Evolutionary conservation across 2,329 filamentous ascomycete genomes (phyloP), one percentile per base, ranked within the genome.

Genomic region (Moelleriella libera): DNA sequence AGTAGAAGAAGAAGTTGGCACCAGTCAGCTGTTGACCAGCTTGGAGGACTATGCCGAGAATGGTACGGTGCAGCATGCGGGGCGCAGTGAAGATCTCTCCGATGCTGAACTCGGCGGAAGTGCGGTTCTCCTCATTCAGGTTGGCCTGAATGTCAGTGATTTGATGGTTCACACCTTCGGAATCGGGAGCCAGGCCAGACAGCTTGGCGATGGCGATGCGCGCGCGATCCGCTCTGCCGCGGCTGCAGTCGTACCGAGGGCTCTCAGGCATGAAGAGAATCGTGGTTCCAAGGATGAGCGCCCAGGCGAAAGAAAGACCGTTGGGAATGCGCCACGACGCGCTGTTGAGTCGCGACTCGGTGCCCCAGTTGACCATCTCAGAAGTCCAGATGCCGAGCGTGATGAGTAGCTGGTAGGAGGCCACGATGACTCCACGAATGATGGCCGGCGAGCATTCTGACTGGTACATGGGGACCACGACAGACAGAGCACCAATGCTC

Each of bases 1-100:
- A 84, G 61, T 78, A 78, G 61, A 83, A 82, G 67, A 79, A 82
- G 63, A 78, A 83, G 63, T 82, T 82, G 49, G 75, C 78, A 32
- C 82, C 82, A 1, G 80, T 83, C 2, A 85, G 67, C 57, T 85
- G 82, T 60, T 85, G 80, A 5, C 80, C 74, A 41, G 77, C 74
- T 61, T 83, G 78, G 2, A 85, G 70, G 4, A 68, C 58, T 37
- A 84, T 73, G 40, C 82, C 81, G 0, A 85, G 68, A 0, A 77
- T 44, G 0, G 78, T 81, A 30, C 82, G 73, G 60, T 84, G 79
- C 5, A 75, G 54, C 76, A 85, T 85, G 29, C 76, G 71, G 9
- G 80, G 79, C 2, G 74, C 81, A 14, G 79, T 83, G 57, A 85
- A 83, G 58, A 83, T 78, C 55, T 83, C 81, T 50, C 69, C 59